Evolutionary conservation across 2,329 filamentous ascomycete species (phyloP).

Genomic region (Colletotrichum karsti): DNA sequence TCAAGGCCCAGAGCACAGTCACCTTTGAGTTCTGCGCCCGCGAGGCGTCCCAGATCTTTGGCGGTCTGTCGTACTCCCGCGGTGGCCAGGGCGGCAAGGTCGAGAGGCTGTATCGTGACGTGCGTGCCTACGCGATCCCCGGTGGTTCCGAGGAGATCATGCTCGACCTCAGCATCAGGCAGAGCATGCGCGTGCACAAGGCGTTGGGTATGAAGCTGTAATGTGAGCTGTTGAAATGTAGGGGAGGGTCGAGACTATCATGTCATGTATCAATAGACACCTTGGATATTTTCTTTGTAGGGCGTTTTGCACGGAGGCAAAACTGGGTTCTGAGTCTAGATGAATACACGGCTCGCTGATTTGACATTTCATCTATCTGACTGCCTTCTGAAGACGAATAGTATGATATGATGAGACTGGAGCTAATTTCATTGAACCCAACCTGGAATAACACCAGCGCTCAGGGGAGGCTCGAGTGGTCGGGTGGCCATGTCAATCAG

Average conservation of each 20-base stretch:
- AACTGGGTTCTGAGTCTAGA: conserved; percentile 11
- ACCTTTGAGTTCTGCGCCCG: conserved; percentile 98
- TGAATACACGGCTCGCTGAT: conserved; percentile 13
- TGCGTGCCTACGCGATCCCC: conserved; percentile 94
- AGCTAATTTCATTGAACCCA: no score
- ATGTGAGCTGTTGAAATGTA: conserved; percentile 19
- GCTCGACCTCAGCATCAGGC: conserved; percentile 94
- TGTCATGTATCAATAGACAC: conserved; percentile 25
- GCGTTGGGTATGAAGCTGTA: conserved; percentile 96
- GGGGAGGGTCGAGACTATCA: not conserved
- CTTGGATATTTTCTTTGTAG: conserved; percentile 23
- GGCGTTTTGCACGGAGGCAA: conserved; percentile 28
- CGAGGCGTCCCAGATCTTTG: conserved; percentile 97
- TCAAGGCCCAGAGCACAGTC: conserved; percentile 93
- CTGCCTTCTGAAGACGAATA: no score
- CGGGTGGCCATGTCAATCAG: no score
- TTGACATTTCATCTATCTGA: not conserved
- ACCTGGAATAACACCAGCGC: no score
- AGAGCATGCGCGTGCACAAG: conserved; percentile 88
- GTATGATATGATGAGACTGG: no score
- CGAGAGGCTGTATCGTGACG: conserved; percentile 93
- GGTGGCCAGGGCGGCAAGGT: conserved; percentile 96
- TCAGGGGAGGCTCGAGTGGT: no score
- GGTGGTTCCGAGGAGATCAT: conserved; percentile 98
- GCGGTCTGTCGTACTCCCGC: conserved; percentile 88